phyloP scores from a whole-genome alignment of 305 asterid genomes.

The Rubia tinctorum region DNA sequence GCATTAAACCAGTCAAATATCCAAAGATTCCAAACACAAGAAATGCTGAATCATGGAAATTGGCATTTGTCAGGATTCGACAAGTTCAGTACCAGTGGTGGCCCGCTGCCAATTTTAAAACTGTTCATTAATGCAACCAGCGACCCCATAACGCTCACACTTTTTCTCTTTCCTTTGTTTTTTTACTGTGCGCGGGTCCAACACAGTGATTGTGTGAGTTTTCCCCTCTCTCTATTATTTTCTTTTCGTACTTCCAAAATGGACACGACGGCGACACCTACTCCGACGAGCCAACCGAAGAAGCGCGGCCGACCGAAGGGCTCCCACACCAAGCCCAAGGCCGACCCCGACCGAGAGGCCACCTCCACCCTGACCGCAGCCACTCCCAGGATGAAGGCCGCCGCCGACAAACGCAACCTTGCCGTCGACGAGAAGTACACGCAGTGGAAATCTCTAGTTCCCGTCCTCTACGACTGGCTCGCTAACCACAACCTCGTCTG shows the following conservation, averaged over 20 bases:
- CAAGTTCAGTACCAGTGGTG: background rate
- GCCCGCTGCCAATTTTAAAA: background rate
- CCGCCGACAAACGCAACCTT: constrained; percentile 30
- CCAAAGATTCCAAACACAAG: too few species aligned
- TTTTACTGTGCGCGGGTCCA: constrained; percentile 13
- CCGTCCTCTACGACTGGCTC: constrained; percentile 88
- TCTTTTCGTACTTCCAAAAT: constrained; percentile 7
- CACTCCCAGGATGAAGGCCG: constrained; percentile 41
- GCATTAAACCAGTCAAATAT: too few species aligned
- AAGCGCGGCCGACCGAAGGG: constrained; percentile 96
- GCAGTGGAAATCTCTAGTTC: constrained; percentile 81
- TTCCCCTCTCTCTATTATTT: background rate
- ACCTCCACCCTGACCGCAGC: constrained; percentile 25
- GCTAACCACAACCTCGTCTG: constrained; percentile 91
- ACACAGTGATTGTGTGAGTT: background rate
- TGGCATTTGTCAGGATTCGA: background rate
- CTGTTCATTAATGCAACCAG: background rate
- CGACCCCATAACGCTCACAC: background rate
- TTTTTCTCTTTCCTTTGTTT: background rate
- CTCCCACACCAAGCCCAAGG: constrained; percentile 57
- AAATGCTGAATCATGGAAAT: too few species aligned
- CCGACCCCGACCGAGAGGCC: constrained; percentile 50
- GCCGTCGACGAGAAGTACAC: constrained; percentile 69
- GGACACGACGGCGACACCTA: constrained; percentile 23
- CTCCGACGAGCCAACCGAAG: constrained; percentile 53